phyloP scores from a whole-genome alignment of 257 asterid species.

The Perilla frutescens region DNA sequence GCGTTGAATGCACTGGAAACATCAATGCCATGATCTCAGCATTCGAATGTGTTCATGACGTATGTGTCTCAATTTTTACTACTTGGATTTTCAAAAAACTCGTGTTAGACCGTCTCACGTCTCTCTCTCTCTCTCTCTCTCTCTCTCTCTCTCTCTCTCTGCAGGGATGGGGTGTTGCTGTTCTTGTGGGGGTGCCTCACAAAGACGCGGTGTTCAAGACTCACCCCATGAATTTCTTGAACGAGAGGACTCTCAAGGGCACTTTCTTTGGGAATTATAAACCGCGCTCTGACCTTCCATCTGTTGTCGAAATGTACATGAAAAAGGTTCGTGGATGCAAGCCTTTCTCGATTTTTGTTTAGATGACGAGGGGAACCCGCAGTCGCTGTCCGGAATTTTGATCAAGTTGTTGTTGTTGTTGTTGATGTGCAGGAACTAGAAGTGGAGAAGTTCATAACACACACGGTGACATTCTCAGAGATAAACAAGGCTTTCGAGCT shows the following conservation, averaged over 20 bases:
- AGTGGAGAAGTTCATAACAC: slow-evolving; percentile 73
- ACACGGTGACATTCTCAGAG: slow-evolving; percentile 54
- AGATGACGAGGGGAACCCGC: too few relatives aligned
- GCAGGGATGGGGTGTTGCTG: slow-evolving; percentile 89
- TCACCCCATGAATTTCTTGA: slow-evolving; percentile 64
- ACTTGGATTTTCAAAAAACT: too few relatives aligned
- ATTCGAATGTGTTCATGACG: slow-evolving; percentile 86
- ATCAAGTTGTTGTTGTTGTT: not conserved
- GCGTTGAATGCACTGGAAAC: slow-evolving; percentile 85
- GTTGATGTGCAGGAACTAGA: slow-evolving; percentile 54
- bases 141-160: too few relatives aligned
- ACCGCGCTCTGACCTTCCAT: slow-evolving; percentile 67
- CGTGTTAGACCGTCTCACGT: too few relatives aligned
- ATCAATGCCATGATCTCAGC: slow-evolving; percentile 79
- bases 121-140: too few relatives aligned
- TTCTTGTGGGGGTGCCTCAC: slow-evolving; percentile 77
- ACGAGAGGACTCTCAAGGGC: slow-evolving; percentile 76
- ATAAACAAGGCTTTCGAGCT: slow-evolving; percentile 74
- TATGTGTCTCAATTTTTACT: slow-evolving; percentile 19
- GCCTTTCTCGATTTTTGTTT: not conserved
- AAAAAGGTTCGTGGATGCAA: slow-evolving; percentile 47
- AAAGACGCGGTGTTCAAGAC: slow-evolving; percentile 67
- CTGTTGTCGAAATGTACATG: slow-evolving; percentile 76
- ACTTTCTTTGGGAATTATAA: slow-evolving; percentile 82
- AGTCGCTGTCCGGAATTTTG: too few relatives aligned